These are phyloP conservation scores for Mycosphaerella arachidis DNA, from an alignment of 2,329 filamentous ascomycete genomes.

Conservation along the genomic window DNA sequence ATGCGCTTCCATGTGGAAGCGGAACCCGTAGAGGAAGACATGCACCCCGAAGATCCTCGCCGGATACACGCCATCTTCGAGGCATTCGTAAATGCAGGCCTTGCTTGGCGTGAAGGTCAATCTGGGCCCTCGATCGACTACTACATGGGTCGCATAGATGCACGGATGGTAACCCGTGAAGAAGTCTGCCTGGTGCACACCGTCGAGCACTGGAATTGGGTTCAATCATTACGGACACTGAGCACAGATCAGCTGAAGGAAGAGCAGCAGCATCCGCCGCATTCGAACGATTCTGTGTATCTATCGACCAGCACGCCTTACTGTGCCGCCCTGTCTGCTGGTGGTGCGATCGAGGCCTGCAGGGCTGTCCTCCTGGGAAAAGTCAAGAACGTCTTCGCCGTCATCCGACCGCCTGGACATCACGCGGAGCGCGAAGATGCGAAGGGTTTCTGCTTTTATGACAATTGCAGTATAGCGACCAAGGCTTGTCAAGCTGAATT, in stretches of 20 bases:
- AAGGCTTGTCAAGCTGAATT: conserved; percentile 79
- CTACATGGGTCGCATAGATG: conserved; percentile 65
- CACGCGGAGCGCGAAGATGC: conserved; percentile 82
- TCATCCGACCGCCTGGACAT: conserved; percentile 91
- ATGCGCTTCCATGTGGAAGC: conserved; percentile 93
- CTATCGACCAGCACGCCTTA: conserved; percentile 42
- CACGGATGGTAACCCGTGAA: conserved; percentile 68
- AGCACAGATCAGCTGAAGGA: conserved; percentile 24
- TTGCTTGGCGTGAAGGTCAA: conserved; percentile 45
- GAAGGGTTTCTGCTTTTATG: conserved; percentile 96
- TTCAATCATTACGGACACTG: conserved; percentile 53
- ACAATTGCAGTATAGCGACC: conserved; percentile 93
- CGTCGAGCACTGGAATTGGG: conserved; percentile 72
- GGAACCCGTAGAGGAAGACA: conserved; percentile 53
- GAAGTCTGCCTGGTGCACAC: conserved; percentile 81
- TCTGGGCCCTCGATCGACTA: conserved; percentile 47
- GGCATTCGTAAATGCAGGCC: conserved; percentile 73
- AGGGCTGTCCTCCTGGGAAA: conserved; percentile 77
- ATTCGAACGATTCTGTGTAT: conserved; percentile 45
- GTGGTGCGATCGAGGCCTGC: conserved; percentile 93
- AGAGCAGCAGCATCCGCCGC: conserved; percentile 59
- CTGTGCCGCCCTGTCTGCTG: conserved; percentile 77
- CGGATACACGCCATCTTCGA: conserved; percentile 92
- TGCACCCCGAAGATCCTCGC: conserved; percentile 90
- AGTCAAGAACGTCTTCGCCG: conserved; percentile 91